Percentiles rank a stretch among this genome's conserved stretches.
phyloP scores from a whole-genome alignment of 129 eudicot species.

The Sambucus nigra region DNA sequence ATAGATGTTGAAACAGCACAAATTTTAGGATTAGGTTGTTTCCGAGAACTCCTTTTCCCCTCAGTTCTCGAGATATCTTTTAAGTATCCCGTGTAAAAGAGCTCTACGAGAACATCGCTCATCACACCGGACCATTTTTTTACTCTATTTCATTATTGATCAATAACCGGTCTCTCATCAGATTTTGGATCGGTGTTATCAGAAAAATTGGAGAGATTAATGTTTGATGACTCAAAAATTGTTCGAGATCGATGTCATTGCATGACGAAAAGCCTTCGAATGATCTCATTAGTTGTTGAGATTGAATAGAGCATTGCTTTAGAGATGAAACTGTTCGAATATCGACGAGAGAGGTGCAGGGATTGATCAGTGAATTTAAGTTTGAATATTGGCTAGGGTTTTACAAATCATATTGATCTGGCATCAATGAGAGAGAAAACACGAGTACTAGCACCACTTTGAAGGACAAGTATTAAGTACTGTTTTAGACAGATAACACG shows the following conservation, averaged over 20 bases:
- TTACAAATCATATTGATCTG: no score
- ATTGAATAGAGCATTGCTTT: constrained; percentile 23
- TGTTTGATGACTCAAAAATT: constrained; percentile 20
- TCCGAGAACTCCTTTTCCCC: constrained; percentile 38
- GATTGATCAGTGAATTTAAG: no score
- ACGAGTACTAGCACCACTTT: no score
- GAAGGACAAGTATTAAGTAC: no score
- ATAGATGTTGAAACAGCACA: constrained; percentile 12
- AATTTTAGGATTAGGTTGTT: constrained; percentile 58
- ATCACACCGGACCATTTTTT: constrained; percentile 19
- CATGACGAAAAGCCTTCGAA: constrained; percentile 49
- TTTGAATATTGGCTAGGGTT: no score
- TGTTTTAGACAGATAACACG: no score
- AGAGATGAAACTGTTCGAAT: no score
- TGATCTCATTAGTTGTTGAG: constrained; percentile 48
- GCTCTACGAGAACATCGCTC: constrained; percentile 43
- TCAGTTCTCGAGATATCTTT: constrained; percentile 9
- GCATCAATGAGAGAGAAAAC: no score
- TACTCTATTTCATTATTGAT: constrained; percentile 3
- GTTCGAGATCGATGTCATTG: constrained; percentile 31
- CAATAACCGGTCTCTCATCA: not conserved
- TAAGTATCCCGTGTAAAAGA: constrained; percentile 43
- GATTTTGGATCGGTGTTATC: constrained; percentile 4
- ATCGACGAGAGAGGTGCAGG: no score
- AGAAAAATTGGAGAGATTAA: constrained; percentile 11